Evolutionary conservation across 164 flowering plant species (phyloP), one percentile per base, ranked within the genome.

Genomic region (Litsea cubeba): DNA sequence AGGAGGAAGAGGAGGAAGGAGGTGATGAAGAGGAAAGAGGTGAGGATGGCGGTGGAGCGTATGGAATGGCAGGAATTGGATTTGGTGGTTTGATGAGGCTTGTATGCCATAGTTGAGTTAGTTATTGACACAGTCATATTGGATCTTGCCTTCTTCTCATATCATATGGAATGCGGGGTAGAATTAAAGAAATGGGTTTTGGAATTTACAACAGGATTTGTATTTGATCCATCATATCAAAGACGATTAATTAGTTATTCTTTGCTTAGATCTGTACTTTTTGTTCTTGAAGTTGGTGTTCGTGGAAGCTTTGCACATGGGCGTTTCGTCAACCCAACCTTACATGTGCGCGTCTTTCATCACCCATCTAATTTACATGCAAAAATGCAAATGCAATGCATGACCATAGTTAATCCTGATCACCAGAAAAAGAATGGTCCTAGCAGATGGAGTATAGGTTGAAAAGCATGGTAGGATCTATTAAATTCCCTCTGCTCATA

Each of bases 1-100:
- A 40, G 40, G 23, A 82, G 14, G 65, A 82, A 77, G 80, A 85
- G 74, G 69, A 79, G 70, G 57, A 71, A 71, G 40, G 80, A 74
- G 26, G 84, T 71, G 23, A 72, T 35, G 46, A 82, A 24, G 49
- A 85, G 71, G 24, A 72, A 70, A 14, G 72, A 64, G 49, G 73
- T 68, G 32, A 82, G 70, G 14, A 75, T 28, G 24, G 78, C 73
- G 57, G 77, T 71, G 65, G 72, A 70, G 66, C 74, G 70, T 20
- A 76, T 40, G 68, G 71, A 57, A 22, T 74, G 62, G 28, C 60
- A 71, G 69, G 74, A 66, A 50, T 77, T 74, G 69, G 70, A 63
- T 60, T 70, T 84, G 62, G 65, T 46, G 69, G 72, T 17, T 2
- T 70, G 69, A 8, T 72, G 81, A 70, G 81, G 74, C 77, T 76